A percentile compares a stretch with the other conserved stretches of the same genome.
Conservation (phyloP, 2,329 filamentous ascomycete genomes). For the Fusarium annulatum region DNA sequence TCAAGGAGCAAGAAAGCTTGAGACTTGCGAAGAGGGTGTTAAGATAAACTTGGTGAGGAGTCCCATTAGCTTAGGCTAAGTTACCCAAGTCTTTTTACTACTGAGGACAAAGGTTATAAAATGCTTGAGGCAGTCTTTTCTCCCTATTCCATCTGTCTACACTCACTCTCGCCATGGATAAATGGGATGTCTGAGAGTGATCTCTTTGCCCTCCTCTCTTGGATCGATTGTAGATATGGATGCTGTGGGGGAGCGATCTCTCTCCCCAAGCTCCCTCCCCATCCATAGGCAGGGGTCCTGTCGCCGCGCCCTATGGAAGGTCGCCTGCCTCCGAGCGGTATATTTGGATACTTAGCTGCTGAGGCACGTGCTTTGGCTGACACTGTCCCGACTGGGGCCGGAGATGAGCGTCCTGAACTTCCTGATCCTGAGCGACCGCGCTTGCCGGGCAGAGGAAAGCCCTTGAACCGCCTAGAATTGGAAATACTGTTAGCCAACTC, state of each 20-base stretch:
- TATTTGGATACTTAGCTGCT: neutral
- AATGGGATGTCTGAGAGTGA: neutral
- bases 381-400: neutral
- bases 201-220: neutral
- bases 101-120: too few species aligned
- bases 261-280: neutral
- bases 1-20: accelerated
- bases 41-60: neutral
- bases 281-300: neutral
- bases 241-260: neutral
- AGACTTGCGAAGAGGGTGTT: neutral
- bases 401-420: neutral
- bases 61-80: neutral
- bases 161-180: neutral
- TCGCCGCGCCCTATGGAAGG: neutral
- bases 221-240: neutral
- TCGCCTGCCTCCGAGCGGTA: neutral
- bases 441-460: neutral
- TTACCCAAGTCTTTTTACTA: too few species aligned
- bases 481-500: neutral
- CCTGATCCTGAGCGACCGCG: neutral
- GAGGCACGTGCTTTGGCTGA: neutral
- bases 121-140: too few species aligned
- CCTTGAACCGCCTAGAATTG: neutral
- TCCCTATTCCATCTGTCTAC: too few species aligned